Evolutionary conservation across 2,329 filamentous ascomycete species (phyloP), one percentile per base, ranked within the genome.

Genomic region (Fusarium caatingaense): DNA sequence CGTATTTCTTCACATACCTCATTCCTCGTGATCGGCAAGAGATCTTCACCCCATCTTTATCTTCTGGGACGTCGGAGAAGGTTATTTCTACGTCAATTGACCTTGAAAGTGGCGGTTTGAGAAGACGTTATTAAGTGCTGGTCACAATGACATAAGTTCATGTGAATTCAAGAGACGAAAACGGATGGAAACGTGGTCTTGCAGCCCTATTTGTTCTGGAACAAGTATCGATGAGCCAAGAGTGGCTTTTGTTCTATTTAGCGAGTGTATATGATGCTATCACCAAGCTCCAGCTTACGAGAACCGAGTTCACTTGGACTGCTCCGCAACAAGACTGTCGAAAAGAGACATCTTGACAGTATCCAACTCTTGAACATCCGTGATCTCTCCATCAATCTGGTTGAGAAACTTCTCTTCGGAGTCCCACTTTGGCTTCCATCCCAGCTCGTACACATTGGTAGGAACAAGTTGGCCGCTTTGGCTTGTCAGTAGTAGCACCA

Each of bases 301-400:
- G 6, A 9, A 7, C 10, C 10, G 5, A 15, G 10, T 21, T 40
- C 41, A 51, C 21, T 62, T 3, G 6, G 49, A 37, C 34, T 50
- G 37, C 13, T 50, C 18, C 3, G 46, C 18, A 10, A 65, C 15
- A 5, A 65, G 37, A 23, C 34, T 60, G 15, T 69, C 53, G 6
- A 67, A 69, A 16, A 70, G 56, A 1, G 56, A 50, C 53, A 63
- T 55, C 34, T 62, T 63, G 21, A 67, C 62, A n/a, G 62, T 70
- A 18, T 70, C 66, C 5, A 70, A 15, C 18, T 69, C 45, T 37
- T 51, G 37, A 40, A 67, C 62, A 16, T 66, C 67, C 7, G 40
- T 27, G 5, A 69, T 56, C 34, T 69, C 67, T 4, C 56, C 56
- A 13, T 67, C 62, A 12, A 69, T 44, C 4, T 28, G 41, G 2